Conservation (phyloP, 129 eudicot genomes). For the Solidago caesia region DNA sequence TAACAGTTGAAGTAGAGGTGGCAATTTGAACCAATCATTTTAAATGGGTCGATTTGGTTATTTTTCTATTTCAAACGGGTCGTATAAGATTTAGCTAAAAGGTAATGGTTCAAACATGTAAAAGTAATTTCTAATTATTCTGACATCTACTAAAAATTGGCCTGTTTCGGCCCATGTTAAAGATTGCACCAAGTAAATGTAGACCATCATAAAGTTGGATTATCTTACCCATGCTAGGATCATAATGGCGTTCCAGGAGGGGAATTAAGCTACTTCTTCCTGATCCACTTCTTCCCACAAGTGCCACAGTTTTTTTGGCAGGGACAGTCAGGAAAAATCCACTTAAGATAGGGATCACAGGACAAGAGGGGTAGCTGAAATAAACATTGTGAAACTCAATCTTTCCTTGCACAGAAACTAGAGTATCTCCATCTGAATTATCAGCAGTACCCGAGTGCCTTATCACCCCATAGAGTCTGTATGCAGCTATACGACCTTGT, state of each 20-base stretch:
- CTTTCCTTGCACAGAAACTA: conserved; percentile 50
- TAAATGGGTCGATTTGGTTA: not conserved
- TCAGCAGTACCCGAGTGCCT: conserved; percentile 41
- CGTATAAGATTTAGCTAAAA: not conserved
- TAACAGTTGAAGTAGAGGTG: not conserved
- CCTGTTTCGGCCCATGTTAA: not conserved
- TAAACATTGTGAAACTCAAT: conserved; percentile 59
- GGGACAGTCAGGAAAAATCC: conserved; percentile 58
- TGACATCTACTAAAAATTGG: too few species aligned
- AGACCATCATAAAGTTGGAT: not conserved
- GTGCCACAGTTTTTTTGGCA: conserved; percentile 51
- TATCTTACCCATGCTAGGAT: conserved; percentile 55
- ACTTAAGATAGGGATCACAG: conserved; percentile 46
- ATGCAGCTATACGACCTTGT: conserved; percentile 71
- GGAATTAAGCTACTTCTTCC: conserved; percentile 63
- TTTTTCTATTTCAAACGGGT: not conserved
- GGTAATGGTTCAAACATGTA: too few species aligned
- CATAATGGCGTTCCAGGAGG: conserved; percentile 61
- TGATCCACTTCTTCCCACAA: conserved; percentile 64
- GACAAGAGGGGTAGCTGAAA: conserved; percentile 55
- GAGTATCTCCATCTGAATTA: conserved; percentile 43
- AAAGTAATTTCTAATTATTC: too few species aligned
- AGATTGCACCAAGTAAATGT: not conserved
- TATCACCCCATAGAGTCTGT: conserved; percentile 58
- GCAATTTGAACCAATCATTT: not conserved